Base-by-base conservation (phyloP, 2,329 filamentous ascomycete species). In the Simplicillium sp. region DNA sequence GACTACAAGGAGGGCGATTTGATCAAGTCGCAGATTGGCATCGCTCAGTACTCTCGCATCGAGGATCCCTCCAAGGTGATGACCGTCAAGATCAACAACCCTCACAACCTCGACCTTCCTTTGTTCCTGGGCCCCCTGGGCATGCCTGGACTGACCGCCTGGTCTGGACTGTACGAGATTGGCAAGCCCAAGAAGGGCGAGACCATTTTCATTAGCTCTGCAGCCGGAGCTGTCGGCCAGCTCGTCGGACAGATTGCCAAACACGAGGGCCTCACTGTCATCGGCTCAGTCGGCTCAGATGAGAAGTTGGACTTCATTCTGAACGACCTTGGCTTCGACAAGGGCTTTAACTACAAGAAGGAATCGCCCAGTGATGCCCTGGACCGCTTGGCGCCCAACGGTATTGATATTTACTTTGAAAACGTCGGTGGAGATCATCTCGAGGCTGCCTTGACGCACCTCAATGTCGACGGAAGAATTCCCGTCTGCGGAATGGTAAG, bases 271-370 rank as follows among this genome's bases (percentile, higher is more conserved):
- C 62, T 92, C 43, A 80, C 64, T 35, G 87, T 94, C 33, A 82
- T 94, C 47, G 87, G 87, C 14, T 86, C 80, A 39, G 86, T 87
- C 11, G 87, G 87, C 3, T 78, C 78, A 14, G 82, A 89, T 54
- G 80, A 84, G 54, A 94, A 94, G 68, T 69, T 88, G 17, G 76
- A 84, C 15, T 92, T 80, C 59, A 60, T 75, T 39, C 55, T 49
- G 34, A 61, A 68, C 41, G 65, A 72, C 53, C 63, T 75, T 1
- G 71, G 70, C 8, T 75, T 70, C 48, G 70, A 75, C 41, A 64
- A 49, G 13, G 87, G 80, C 8, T 92, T 90, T 67, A 92, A 94
- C 70, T 94, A 94, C 72, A 90, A 92, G 73, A 88, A 77, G 50
- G 85, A 92, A 66, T 75, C 73, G 50, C 73, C 85, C 0, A 55